Evolutionary conservation across 768 basidiomycete species (phyloP).

Genomic region (Lactarius sanguifluus): DNA sequence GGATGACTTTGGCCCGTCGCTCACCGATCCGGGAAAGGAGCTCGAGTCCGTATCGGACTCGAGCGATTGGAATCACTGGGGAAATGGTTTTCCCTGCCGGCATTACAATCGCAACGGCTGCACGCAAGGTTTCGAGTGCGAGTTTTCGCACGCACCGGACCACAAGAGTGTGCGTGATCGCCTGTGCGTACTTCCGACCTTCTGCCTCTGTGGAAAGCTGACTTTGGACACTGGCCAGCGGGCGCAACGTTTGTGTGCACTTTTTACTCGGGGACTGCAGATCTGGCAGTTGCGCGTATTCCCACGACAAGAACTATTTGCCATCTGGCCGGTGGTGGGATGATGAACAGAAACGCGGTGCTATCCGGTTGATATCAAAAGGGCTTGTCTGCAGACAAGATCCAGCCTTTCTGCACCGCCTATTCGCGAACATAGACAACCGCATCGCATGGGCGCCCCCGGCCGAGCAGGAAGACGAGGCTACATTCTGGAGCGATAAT

Average conservation of each 20-base stretch:
- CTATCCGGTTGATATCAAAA: background rate
- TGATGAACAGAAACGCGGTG: background rate
- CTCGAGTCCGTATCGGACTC: constrained; percentile 50
- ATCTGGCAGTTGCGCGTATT: constrained; percentile 47
- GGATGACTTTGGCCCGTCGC: constrained; percentile 25
- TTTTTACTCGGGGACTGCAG: constrained; percentile 42
- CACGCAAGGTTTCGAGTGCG: constrained; percentile 42
- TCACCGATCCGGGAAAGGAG: constrained; percentile 37
- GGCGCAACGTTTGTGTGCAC: constrained; percentile 53
- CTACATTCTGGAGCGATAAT: background rate
- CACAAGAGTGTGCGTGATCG: constrained; percentile 55
- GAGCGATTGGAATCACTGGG: constrained; percentile 52
- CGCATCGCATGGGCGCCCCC: constrained; percentile 14
- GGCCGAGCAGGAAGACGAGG: background rate
- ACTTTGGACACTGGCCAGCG: constrained; percentile 37
- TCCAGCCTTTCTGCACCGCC: constrained; percentile 1
- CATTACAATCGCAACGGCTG: constrained; percentile 59
- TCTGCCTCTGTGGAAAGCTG: background rate
- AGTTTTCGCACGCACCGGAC: constrained; percentile 55
- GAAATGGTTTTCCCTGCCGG: constrained; percentile 53
- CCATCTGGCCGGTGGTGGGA: constrained; percentile 50
- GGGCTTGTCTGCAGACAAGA: background rate
- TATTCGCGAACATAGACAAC: background rate
- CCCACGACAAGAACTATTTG: constrained; percentile 48
- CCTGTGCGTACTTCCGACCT: constrained; percentile 41